phyloP scores from a whole-genome alignment of 345 rosid genomes.

The Populus euphratica region DNA sequence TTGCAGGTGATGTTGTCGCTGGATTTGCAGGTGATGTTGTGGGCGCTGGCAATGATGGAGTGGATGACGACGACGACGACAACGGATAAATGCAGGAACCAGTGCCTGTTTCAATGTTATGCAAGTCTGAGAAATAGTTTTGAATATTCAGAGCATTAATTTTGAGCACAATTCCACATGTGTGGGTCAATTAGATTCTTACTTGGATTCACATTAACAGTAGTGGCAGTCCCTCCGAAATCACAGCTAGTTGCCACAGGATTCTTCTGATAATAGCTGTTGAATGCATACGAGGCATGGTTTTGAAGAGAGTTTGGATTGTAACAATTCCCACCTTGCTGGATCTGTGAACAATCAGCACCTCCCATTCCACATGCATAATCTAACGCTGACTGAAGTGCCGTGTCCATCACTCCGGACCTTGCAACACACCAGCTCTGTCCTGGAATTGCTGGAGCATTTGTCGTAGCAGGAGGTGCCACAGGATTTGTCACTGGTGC shows the following conservation, averaged over 20 bases:
- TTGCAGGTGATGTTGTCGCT: slow-evolving; percentile 11
- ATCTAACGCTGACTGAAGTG: slow-evolving; percentile 74
- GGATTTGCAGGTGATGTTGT: slow-evolving; percentile 16
- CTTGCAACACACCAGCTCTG: slow-evolving; percentile 90
- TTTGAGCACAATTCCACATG: background rate
- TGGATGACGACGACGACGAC: slow-evolving; percentile 41
- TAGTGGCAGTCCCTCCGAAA: slow-evolving; percentile 69
- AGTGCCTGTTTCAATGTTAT: slow-evolving; percentile 44
- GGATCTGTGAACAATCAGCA: slow-evolving; percentile 84
- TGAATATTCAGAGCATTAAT: background rate
- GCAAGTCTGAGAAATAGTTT: background rate
- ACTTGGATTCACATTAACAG: slow-evolving; percentile 77
- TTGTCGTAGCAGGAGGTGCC: slow-evolving; percentile 53
- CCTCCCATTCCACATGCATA: slow-evolving; percentile 91
- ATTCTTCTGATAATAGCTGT: slow-evolving; percentile 86
- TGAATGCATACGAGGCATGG: slow-evolving; percentile 93
- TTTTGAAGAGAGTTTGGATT: slow-evolving; percentile 59
- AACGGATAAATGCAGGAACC: slow-evolving; percentile 75
- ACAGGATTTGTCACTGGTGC: slow-evolving; percentile 43
- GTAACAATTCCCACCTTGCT: slow-evolving; percentile 79
- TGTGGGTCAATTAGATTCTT: slow-evolving; percentile 24
- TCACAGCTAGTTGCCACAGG: slow-evolving; percentile 80
- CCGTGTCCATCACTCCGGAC: slow-evolving; percentile 50
- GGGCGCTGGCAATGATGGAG: slow-evolving; percentile 42
- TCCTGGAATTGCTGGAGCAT: slow-evolving; percentile 62